phyloP scores from a whole-genome alignment of 371 early-diverging fungal genomes.

The Umbelopsis sp. region DNA sequence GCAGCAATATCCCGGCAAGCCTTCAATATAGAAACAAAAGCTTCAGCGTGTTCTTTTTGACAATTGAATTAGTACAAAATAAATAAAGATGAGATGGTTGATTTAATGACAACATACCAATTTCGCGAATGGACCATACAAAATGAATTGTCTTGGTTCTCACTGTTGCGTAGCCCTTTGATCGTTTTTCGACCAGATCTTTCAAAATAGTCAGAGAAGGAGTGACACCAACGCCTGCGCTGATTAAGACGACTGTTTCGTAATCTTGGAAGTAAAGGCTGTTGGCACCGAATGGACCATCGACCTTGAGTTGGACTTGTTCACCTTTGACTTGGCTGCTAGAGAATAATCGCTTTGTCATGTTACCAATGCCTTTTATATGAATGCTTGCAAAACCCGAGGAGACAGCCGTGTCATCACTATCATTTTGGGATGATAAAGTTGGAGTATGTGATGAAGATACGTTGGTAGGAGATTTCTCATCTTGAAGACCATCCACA shows the following conservation, averaged over 20 bases:
- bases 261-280: conserved; percentile 1
- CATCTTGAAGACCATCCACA: neutral
- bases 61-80: neutral
- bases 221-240: conserved; percentile 10
- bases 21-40: neutral
- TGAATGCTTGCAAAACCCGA: conserved; percentile 6
- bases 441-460: neutral
- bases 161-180: conserved; percentile 2
- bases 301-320: neutral
- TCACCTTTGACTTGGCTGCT: neutral
- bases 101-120: neutral
- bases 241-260: conserved; percentile 4
- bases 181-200: conserved; percentile 5
- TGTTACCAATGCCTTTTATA: neutral
- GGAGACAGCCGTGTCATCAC: neutral
- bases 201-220: conserved; percentile 4
- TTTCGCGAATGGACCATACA: conserved; percentile 19
- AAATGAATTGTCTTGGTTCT: conserved; percentile 24
- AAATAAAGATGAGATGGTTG: too few relatives aligned
- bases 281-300: conserved; percentile 7
- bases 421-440: neutral
- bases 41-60: neutral
- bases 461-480: neutral
- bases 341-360: conserved; percentile 13
- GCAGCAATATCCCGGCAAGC: neutral